Base-by-base conservation (phyloP, 2,329 filamentous ascomycete species). In the Penicillium decumbens region DNA sequence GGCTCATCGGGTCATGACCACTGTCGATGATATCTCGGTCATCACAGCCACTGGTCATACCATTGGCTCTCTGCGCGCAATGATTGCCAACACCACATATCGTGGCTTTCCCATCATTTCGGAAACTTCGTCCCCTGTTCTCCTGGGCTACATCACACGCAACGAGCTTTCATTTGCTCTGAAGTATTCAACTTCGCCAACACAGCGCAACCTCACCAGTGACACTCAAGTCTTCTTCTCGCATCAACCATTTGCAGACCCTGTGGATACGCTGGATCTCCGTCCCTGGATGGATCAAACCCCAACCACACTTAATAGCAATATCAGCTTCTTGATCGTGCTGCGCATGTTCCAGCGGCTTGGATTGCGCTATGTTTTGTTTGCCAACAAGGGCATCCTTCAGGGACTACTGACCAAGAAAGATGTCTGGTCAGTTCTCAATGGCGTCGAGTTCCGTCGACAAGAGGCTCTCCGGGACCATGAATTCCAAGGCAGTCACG, bases 231-330 rank as follows among this genome's bases (percentile, higher is more conserved):
- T 86, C 38, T 90, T 87, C 71, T 96, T 98, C 72, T 80, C 82
- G 1, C 88, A 95, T 65, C 87, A 91, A 64, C 85, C 88, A 2
- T 83, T 92, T 46, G 85, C 87, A 0, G 89, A 95, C 62, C 87
- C 88, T 0, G 76, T 80, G 18, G 79, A 82, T 13, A 90, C 86
- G 0, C 82, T 98, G 33, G 93, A 98, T 71, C 79, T 98, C 9
- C 79, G 92, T 6, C 91, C 91, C 2, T 98, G 93, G 93, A 96
- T 98, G 90, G 93, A 98, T 69, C 92, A 96, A 70, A 98, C 93
- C 0, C 93, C 93, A 0, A 87, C 98, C 41, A 97, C 93, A 0
- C 77, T 97, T 15, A 88, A 89, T 37, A 84, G 83, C 20, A 81
- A 84, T 55, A 84, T 84, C 13, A 85, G 79, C 51, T 82, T 98